phyloP scores from a whole-genome alignment of 805 yeast species.

The Ogataea minuta region DNA sequence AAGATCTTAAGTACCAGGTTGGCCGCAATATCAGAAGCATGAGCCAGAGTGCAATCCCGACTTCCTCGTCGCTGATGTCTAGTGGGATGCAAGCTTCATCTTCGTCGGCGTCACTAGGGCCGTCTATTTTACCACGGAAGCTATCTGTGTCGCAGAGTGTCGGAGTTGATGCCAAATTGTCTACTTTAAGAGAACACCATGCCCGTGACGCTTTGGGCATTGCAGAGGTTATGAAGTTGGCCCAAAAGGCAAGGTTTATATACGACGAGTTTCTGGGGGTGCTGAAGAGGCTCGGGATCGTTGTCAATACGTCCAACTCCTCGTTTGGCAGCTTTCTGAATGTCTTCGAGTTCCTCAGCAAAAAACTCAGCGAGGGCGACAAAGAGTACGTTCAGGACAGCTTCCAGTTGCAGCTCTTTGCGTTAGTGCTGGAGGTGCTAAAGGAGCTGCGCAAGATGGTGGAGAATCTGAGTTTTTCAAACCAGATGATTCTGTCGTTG shows the following conservation, averaged over 20 bases:
- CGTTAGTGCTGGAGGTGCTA: conserved; percentile 23
- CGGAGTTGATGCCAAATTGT: conserved; percentile 12
- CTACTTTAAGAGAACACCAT: conserved; percentile 18
- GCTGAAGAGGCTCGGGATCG: conserved; percentile 17
- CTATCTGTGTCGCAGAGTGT: conserved; percentile 16
- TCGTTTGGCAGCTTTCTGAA: conserved; percentile 19
- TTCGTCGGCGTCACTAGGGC: conserved; percentile 9
- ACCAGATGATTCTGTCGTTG: conserved; percentile 7
- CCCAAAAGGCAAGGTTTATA: conserved; percentile 25
- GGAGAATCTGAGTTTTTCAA: conserved; percentile 17
- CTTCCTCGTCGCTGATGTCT: conserved; percentile 3
- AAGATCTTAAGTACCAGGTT: conserved; percentile 23
- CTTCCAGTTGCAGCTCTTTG: conserved; percentile 16
- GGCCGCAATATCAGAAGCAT: conserved; percentile 18
- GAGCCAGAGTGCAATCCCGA: conserved; percentile 15
- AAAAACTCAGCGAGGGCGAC: conserved; percentile 16
- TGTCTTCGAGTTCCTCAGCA: conserved; percentile 22
- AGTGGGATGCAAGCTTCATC: conserved; percentile 6
- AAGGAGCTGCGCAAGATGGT: conserved; percentile 22
- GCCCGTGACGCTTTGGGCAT: conserved; percentile 11
- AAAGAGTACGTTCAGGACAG: conserved; percentile 13
- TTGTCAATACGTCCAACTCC: conserved; percentile 14
- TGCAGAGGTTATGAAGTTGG: conserved; percentile 15
- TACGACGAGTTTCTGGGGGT: conserved; percentile 20
- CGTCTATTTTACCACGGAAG: conserved; percentile 17